Conservation (phyloP, 805 yeast species). For the Candida pini region DNA sequence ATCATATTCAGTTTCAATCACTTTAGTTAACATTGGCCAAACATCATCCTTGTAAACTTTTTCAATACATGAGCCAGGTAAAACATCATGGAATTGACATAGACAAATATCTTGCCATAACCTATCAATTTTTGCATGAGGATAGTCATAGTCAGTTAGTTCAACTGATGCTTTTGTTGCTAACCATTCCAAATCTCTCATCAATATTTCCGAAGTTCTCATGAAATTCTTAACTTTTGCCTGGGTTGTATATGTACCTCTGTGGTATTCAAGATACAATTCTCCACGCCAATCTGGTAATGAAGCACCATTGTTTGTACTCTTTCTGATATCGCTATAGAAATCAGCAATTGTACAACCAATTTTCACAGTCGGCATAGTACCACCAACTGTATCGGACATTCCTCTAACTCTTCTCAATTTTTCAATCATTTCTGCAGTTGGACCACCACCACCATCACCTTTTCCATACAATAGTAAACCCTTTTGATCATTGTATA, state of each 20-base stretch:
- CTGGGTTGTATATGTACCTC: conserved; percentile 96
- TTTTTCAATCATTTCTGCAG: conserved; percentile 88
- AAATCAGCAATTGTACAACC: conserved; percentile 80
- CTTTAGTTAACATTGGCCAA: conserved; percentile 63
- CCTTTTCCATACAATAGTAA: conserved; percentile 86
- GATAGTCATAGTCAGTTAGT: conserved; percentile 56
- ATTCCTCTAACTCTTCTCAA: conserved; percentile 87
- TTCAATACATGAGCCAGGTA: conserved; percentile 95
- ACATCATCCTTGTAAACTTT: conserved; percentile 89
- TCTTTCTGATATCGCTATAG: conserved; percentile 56
- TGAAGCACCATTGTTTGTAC: conserved; percentile 57
- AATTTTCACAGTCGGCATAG: conserved; percentile 73
- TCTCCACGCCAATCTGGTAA: conserved; percentile 93
- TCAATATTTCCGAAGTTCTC: conserved; percentile 66
- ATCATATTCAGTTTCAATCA: conserved; percentile 44
- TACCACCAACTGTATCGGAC: conserved; percentile 66
- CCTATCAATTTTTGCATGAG: conserved; percentile 56
- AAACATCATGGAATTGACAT: conserved; percentile 96
- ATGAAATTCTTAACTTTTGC: conserved; percentile 78
- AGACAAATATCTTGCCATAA: conserved; percentile 87
- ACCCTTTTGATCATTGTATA: conserved; percentile 75
- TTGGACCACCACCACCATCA: conserved; percentile 99
- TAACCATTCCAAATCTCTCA: conserved; percentile 81
- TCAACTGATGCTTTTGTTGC: conserved; percentile 71
- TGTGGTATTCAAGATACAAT: conserved; percentile 87